Evolutionary conservation across 2,329 filamentous ascomycete genomes (phyloP).

Genomic region (Microdochium bolleyi): DNA sequence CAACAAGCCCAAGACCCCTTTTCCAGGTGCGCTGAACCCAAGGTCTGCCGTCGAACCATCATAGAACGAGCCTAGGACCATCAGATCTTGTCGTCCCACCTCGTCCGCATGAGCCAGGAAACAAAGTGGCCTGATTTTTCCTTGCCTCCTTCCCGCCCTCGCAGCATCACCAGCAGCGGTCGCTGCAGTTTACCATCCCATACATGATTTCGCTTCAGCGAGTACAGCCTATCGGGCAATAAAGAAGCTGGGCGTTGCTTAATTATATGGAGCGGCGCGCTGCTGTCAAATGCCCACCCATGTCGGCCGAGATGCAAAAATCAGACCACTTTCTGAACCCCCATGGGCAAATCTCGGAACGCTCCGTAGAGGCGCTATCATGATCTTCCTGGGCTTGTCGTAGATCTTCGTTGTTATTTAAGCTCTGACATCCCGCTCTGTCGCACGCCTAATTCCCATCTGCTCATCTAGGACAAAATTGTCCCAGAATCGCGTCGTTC

Average conservation of each 20-base stretch:
- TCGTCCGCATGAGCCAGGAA: not conserved
- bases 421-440: no score
- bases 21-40: not conserved
- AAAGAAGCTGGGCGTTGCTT: not conserved
- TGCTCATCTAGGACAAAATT: no score
- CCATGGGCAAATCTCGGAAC: no score
- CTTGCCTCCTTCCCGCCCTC: not conserved
- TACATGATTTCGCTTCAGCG: not conserved
- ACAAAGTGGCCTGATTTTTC: slow-evolving; percentile 1
- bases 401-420: no score
- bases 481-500: no score
- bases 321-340: no score
- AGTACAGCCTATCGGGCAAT: not conserved
- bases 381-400: no score
- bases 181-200: not conserved
- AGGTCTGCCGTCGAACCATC: not conserved
- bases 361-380: no score
- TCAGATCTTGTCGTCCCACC: not conserved
- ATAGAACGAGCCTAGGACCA: not conserved
- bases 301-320: no score
- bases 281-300: no score
- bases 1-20: not conserved
- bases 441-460: no score
- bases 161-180: not conserved
- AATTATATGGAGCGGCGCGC: no score